Evolutionary conservation across 2,329 filamentous ascomycete species (phyloP).

Genomic region (Colletotrichum zoysiae): DNA sequence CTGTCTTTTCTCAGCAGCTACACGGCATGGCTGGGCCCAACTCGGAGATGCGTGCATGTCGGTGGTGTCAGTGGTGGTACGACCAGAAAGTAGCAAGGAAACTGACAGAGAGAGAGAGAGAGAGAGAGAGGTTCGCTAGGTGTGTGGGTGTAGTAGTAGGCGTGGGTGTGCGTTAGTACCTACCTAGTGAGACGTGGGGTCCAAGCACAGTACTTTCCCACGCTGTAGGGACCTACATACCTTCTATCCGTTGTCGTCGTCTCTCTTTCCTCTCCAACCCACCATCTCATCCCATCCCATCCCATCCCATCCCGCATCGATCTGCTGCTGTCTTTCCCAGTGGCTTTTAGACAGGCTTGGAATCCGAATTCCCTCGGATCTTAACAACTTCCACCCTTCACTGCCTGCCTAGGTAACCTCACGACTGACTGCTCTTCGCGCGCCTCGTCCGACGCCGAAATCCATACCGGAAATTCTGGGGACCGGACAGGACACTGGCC

Average conservation of each 20-base stretch:
- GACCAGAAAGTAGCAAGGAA: not conserved
- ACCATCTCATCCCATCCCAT: not conserved
- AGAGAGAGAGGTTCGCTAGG: not conserved
- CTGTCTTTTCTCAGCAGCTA: not conserved
- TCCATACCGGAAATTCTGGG: not conserved
- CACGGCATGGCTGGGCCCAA: not conserved
- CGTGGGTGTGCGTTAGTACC: not conserved
- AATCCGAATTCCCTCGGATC: not conserved
- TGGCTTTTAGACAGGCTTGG: not conserved
- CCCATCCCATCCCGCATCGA: not conserved
- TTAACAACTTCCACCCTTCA: not conserved
- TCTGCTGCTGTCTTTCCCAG: not conserved
- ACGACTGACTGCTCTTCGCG: not conserved
- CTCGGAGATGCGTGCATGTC: not conserved
- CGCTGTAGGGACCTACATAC: not conserved
- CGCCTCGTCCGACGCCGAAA: constrained; percentile 4
- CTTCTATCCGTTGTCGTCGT: not conserved
- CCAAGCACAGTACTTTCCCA: not conserved
- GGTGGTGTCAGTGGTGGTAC: not conserved
- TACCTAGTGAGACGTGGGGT: not conserved
- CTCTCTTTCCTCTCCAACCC: not conserved
- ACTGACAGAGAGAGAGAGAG: not conserved
- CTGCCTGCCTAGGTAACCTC: not conserved
- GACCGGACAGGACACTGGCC: not conserved
- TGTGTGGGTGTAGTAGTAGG: no score